Evolutionary conservation across 2,329 filamentous ascomycete species (phyloP).

Genomic region (Ophiostoma novo-ulmi): DNA sequence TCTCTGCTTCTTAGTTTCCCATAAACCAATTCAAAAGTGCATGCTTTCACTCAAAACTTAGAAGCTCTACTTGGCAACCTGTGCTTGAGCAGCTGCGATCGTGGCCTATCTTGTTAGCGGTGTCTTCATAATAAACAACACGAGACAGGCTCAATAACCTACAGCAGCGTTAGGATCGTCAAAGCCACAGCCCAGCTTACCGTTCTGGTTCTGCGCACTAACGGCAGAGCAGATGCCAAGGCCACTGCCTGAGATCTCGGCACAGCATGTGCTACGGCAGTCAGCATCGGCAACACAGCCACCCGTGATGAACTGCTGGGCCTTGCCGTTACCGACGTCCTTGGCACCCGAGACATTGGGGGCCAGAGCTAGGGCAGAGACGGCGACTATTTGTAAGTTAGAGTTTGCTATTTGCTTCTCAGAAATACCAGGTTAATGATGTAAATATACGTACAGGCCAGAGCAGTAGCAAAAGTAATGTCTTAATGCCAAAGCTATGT

Average conservation of each 20-base stretch:
- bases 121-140: background rate
- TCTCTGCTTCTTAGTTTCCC: background rate
- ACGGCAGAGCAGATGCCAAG: conserved; percentile 34
- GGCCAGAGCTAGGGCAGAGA: conserved; percentile 29
- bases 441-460: conserved; percentile 29
- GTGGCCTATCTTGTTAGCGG: conserved; percentile 9
- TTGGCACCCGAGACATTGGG: conserved; percentile 34
- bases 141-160: background rate
- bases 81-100: conserved; percentile 33
- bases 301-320: conserved; percentile 35
- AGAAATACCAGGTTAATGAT: background rate
- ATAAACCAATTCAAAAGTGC: background rate
- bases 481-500: too few relatives aligned
- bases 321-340: conserved; percentile 33
- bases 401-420: background rate
- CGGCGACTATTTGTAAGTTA: conserved; percentile 28
- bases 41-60: conserved; percentile 22
- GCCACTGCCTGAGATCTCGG: conserved; percentile 30
- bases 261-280: conserved; percentile 31
- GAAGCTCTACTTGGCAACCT: conserved; percentile 35
- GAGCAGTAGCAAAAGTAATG: conserved; percentile 29
- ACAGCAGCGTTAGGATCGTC: conserved; percentile 32
- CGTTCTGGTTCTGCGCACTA: conserved; percentile 34
- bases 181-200: conserved; percentile 36
- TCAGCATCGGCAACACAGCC: conserved; percentile 35